phyloP scores from a whole-genome alignment of 441 rosid species.

The Pelargonium myrrhifolium region DNA sequence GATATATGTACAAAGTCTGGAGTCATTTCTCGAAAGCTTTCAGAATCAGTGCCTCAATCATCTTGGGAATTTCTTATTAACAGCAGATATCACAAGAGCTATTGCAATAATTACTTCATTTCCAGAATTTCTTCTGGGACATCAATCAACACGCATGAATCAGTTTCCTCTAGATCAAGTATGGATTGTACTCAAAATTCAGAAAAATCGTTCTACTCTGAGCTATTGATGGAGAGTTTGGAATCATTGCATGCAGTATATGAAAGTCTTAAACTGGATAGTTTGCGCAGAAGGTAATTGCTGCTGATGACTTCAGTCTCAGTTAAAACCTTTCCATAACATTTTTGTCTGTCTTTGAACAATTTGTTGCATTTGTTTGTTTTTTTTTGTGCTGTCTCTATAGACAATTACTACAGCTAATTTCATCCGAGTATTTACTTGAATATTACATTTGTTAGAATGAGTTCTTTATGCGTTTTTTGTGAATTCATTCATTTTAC shows the following conservation, averaged over 20 bases:
- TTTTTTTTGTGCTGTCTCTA: not conserved
- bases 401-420: not conserved
- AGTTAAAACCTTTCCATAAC: not conserved
- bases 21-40: conserved; percentile 32
- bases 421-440: conserved; percentile 12
- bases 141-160: conserved; percentile 27
- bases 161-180: conserved; percentile 29
- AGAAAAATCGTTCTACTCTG: conserved; percentile 39
- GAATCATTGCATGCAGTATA: conserved; percentile 83
- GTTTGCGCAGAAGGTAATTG: conserved; percentile 77
- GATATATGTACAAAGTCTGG: conserved; percentile 51
- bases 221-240: conserved; percentile 55
- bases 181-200: conserved; percentile 32
- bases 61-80: conserved; percentile 87
- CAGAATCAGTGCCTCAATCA: conserved; percentile 30
- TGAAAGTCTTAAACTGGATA: conserved; percentile 91
- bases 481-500: not conserved
- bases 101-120: conserved; percentile 39
- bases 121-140: conserved; percentile 32
- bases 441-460: not conserved
- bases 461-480: not conserved
- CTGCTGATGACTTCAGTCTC: not conserved
- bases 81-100: conserved; percentile 77
- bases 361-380: not conserved
- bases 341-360: conserved; percentile 5